Evolutionary conservation across 2,329 filamentous ascomycete species (phyloP).

Genomic region (Arachnomyces sp.): DNA sequence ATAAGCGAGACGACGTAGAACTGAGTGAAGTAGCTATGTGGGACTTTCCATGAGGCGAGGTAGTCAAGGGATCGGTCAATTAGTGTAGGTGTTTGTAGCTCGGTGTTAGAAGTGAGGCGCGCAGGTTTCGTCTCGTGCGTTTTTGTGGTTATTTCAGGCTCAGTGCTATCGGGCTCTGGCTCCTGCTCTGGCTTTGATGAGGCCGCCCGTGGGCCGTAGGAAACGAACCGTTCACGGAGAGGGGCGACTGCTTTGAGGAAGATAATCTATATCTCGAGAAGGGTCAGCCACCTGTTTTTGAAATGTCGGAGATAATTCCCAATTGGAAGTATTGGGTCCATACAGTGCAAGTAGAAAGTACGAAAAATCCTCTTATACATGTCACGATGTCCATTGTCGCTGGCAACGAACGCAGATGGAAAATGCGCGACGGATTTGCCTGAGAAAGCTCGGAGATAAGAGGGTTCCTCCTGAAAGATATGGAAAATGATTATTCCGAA

Average conservation of each 20-base stretch:
- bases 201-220: constrained; percentile 50
- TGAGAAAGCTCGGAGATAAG: too few relatives aligned
- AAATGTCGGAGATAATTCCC: too few relatives aligned
- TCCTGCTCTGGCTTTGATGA: constrained; percentile 13
- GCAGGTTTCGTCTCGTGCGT: background rate
- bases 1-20: constrained; percentile 70
- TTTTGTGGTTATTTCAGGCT: constrained; percentile 2
- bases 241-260: constrained; percentile 43
- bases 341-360: constrained; percentile 6
- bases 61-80: constrained; percentile 37
- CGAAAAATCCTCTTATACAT: constrained; percentile 2
- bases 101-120: constrained; percentile 2
- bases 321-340: background rate
- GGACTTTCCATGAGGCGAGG: constrained; percentile 54
- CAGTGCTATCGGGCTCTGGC: constrained; percentile 6
- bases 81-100: constrained; percentile 4
- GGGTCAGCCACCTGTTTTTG: background rate
- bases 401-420: too few relatives aligned
- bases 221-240: constrained; percentile 48
- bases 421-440: too few relatives aligned
- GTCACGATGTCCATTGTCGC: background rate
- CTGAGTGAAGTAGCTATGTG: constrained; percentile 81
- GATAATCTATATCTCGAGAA: constrained; percentile 33
- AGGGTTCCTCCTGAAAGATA: too few relatives aligned
- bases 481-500: too few relatives aligned